A percentile compares a stretch with the other conserved stretches of the same genome.
phyloP scores from a whole-genome alignment of 2,329 filamentous ascomycete genomes.

The Colletotrichum limetticola region DNA sequence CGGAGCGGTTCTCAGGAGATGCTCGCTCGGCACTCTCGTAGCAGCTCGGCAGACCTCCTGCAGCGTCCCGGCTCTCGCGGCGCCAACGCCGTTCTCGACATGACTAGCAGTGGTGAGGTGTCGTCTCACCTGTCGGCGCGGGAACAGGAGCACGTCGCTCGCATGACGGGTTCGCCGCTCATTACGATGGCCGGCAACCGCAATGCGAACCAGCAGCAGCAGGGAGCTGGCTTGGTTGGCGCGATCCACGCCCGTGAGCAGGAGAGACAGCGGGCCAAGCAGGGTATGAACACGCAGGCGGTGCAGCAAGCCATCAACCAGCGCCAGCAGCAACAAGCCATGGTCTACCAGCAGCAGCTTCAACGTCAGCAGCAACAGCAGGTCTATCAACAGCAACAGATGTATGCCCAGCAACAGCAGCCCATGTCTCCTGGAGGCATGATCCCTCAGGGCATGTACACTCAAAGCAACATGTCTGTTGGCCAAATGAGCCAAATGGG shows the following conservation, averaged over 20 bases:
- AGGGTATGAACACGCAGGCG: conserved; percentile 74
- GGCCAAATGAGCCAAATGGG: conserved; percentile 19
- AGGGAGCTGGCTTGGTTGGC: conserved; percentile 75
- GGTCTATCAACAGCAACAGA: conserved; percentile 40
- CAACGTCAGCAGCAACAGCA: conserved; percentile 44
- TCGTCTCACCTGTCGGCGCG: conserved; percentile 78
- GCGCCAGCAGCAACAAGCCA: conserved; percentile 59
- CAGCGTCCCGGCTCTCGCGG: conserved; percentile 69
- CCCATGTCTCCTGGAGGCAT: conserved; percentile 24
- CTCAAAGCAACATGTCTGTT: conserved; percentile 32
- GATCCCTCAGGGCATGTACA: conserved; percentile 23
- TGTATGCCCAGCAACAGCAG: conserved; percentile 38
- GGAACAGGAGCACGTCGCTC: conserved; percentile 90
- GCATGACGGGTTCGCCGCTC: conserved; percentile 81
- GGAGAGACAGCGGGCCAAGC: conserved; percentile 77
- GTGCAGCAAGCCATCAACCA: conserved; percentile 80
- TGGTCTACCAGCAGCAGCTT: conserved; percentile 46
- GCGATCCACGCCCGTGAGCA: conserved; percentile 84
- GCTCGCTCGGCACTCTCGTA: conserved; percentile 54
- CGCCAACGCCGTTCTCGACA: conserved; percentile 61
- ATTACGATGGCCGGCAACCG: conserved; percentile 65
- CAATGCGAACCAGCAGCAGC: conserved; percentile 56
- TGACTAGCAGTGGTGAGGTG: conserved; percentile 52
- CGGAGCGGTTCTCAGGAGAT: conserved; percentile 54
- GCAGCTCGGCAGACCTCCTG: conserved; percentile 59